Evolutionary conservation across 257 asterid species (phyloP).

Genomic region (Gentiana straminea): DNA sequence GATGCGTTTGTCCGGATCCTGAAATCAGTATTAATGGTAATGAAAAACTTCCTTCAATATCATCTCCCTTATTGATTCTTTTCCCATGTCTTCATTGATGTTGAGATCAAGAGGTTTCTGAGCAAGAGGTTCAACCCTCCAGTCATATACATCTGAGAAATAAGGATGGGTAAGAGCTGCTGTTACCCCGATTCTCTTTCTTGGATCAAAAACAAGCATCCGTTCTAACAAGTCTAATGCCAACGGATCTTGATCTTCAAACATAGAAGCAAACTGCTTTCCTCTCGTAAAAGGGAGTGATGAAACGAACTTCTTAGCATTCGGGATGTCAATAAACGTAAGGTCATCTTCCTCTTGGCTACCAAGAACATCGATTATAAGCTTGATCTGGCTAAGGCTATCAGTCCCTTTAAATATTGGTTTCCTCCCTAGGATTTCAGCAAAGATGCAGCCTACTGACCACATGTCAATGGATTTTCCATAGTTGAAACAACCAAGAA

Average conservation of each 20-base stretch:
- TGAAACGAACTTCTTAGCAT: constrained; percentile 27
- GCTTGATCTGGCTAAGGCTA: constrained; percentile 36
- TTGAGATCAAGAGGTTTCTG: constrained; percentile 25
- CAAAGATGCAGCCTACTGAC: constrained; percentile 45
- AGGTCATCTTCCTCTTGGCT: constrained; percentile 27
- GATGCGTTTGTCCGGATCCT: too few species aligned
- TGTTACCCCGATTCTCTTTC: constrained; percentile 27
- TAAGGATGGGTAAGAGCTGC: constrained; percentile 38
- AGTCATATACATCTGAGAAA: constrained; percentile 24
- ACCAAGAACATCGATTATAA: constrained; percentile 28
- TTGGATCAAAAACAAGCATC: constrained; percentile 33
- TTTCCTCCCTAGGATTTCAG: constrained; percentile 34
- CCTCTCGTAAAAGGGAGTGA: constrained; percentile 33
- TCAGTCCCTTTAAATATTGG: constrained; percentile 37
- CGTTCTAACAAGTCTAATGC: constrained; percentile 28
- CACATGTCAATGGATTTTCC: constrained; percentile 35
- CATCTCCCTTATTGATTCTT: constrained; percentile 30
- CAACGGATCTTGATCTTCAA: constrained; percentile 30
- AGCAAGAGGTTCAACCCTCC: constrained; percentile 21
- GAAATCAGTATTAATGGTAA: constrained; percentile 13
- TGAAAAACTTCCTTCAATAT: constrained; percentile 29
- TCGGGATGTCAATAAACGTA: constrained; percentile 27
- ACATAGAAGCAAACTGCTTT: constrained; percentile 24
- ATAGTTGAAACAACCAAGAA: constrained; percentile 28
- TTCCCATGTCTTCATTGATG: constrained; percentile 29